Evolutionary conservation across 2,329 filamentous ascomycete species (phyloP), one percentile per base, ranked within the genome.

Genomic region (Raffaelea ambrosiae): DNA sequence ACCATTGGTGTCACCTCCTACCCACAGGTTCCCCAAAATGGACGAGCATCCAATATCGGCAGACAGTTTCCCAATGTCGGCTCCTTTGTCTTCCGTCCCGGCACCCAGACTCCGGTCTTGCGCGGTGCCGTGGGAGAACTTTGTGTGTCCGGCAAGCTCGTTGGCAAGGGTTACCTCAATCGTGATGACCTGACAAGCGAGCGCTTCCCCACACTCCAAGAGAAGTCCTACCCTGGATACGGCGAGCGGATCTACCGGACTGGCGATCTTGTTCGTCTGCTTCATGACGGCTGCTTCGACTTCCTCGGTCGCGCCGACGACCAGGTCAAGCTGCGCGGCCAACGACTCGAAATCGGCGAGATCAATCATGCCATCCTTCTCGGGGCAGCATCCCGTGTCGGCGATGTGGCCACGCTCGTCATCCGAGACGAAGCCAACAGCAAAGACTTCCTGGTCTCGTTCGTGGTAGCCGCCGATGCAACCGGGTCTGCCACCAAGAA

Each of bases 1-100:
- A 96, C 90, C 0, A 96, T 96, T 53, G 90, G 90, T 5, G 86
- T 90, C 33, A 95, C 90, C 0, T 94, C 93, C 76, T 90, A 85
- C 56, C 83, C 83, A n/a, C 76, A 86, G 31, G 87, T 95, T 8
- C 86, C 87, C 0, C 64, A 69, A 19, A 86, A 85, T 54, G 88
- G 88, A 0, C 84, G 88, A 26, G 81, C 90, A 0, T 86, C 88
- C 11, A 96, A 96, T 57, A 96, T 96, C 55, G 90, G 90, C 1
- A 76, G 74, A 22, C 86, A 88, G 53, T 96, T 95, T 54, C 78
- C 84, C 54, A 96, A 96, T 53, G 90, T 95, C 1, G 88, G 89
- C 0, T 83, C 85, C 0, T 90, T 83, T 54, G 84, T 97, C 1
- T 71, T 96, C 31, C 73, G 73, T 2, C 84, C 83, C 1, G 79